Conservation (phyloP, 768 basidiomycete species). For the Chalciporus sphaerocephalus region DNA sequence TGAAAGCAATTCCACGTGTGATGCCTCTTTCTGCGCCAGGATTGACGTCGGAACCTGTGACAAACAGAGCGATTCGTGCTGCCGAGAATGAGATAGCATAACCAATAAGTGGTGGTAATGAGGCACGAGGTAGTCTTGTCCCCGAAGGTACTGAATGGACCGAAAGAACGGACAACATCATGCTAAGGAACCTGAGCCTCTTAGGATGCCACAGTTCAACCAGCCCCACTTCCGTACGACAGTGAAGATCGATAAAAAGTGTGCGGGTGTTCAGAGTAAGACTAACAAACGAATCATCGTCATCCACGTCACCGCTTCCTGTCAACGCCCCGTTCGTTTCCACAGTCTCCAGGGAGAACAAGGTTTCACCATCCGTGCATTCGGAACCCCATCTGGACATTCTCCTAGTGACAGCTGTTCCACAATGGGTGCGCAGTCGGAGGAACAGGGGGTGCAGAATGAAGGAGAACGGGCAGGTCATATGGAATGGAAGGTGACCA, state of each 20-base stretch:
- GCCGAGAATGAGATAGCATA: slow-evolving; percentile 54
- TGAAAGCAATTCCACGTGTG: slow-evolving; percentile 64
- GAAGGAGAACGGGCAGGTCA: slow-evolving; percentile 40
- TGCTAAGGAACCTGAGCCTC: slow-evolving; percentile 50
- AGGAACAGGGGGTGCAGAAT: slow-evolving; percentile 50
- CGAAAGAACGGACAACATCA: slow-evolving; percentile 42
- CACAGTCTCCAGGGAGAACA: slow-evolving; percentile 56
- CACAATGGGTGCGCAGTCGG: slow-evolving; percentile 41
- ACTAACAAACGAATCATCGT: slow-evolving; percentile 37
- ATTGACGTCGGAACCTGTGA: slow-evolving; percentile 80
- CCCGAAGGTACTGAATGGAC: slow-evolving; percentile 13
- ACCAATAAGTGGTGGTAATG: slow-evolving; percentile 49
- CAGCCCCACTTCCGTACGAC: slow-evolving; percentile 54
- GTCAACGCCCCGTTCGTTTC: slow-evolving; percentile 44
- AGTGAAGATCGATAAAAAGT: slow-evolving; percentile 41
- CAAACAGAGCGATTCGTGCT: slow-evolving; percentile 56
- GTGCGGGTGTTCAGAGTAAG: slow-evolving; percentile 43
- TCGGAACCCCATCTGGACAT: slow-evolving; percentile 34
- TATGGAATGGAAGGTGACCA: slow-evolving; percentile 42
- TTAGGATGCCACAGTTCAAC: slow-evolving; percentile 65
- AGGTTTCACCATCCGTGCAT: slow-evolving; percentile 42
- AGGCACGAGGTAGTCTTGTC: slow-evolving; percentile 14
- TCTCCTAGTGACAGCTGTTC: slow-evolving; percentile 20
- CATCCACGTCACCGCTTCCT: slow-evolving; percentile 48
- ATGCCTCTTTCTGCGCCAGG: slow-evolving; percentile 61